A percentile compares a stretch with the other conserved stretches of the same genome.
phyloP scores from a whole-genome alignment of 2,329 filamentous ascomycete species.

The Fusarium dimerum region DNA sequence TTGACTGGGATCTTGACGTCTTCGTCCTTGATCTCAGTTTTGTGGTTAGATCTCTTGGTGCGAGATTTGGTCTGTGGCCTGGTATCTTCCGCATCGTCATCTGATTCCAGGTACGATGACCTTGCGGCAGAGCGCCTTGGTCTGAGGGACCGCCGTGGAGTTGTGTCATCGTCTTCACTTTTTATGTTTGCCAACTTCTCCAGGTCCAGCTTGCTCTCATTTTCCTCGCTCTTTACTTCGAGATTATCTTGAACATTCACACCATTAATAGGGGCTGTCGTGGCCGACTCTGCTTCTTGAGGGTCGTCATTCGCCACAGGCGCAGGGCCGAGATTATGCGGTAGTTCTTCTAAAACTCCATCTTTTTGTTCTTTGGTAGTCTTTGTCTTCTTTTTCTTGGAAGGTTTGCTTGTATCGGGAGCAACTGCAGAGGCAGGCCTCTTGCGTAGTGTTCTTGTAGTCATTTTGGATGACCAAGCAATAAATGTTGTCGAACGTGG shows the following conservation, averaged over 20 bases:
- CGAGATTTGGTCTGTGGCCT: not conserved
- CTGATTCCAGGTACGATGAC: constrained; percentile 23
- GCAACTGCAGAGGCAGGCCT: constrained; percentile 1
- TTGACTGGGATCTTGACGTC: constrained; percentile 3
- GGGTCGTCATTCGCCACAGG: constrained; percentile 3
- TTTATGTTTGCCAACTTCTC: not conserved
- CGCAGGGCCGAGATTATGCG: constrained; percentile 20
- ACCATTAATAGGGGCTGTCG: not conserved
- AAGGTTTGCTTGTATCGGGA: not conserved
- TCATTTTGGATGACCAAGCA: constrained; percentile 7
- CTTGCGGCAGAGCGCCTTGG: constrained; percentile 11
- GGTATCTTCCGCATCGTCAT: constrained; percentile 10
- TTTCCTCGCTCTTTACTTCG: constrained; percentile 2
- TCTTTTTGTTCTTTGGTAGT: not conserved
- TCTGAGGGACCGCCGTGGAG: constrained; percentile 14
- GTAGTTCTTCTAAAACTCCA: constrained; percentile 12
- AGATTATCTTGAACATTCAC: not conserved
- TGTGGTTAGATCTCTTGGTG: constrained; percentile 7
- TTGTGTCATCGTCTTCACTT: not conserved
- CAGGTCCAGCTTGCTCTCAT: not conserved
- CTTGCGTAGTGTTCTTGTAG: constrained; percentile 17
- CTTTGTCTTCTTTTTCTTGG: constrained; percentile 12
- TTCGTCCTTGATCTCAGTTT: constrained; percentile 13
- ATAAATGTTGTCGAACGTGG: constrained; percentile 1
- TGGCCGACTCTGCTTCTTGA: constrained; percentile 1